phyloP scores from a whole-genome alignment of 768 basidiomycete genomes.

The Ephemerocybe angulata region DNA sequence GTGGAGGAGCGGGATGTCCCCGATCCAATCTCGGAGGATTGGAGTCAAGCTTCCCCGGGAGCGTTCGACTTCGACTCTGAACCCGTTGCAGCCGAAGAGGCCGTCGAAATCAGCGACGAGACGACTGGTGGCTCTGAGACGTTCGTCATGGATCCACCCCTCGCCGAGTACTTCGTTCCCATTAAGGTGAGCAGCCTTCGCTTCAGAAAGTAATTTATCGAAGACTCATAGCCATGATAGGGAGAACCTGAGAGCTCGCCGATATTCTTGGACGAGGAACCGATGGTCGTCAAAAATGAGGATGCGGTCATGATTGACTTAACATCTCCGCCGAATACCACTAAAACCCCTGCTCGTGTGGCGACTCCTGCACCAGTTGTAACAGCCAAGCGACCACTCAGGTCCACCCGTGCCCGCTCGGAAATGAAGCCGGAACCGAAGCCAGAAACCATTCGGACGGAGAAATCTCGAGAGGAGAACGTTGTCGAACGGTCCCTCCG shows the following conservation, averaged over 20 bases:
- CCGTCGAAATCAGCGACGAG: constrained; percentile 22
- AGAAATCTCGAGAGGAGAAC: too few species aligned
- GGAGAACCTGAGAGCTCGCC: neutral
- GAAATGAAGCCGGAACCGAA: too few species aligned
- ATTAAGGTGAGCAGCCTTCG: neutral
- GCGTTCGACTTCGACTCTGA: neutral
- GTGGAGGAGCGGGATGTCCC: neutral
- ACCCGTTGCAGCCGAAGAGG: constrained; percentile 10
- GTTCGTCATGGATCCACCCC: neutral
- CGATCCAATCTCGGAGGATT: neutral
- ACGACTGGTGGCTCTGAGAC: constrained; percentile 1
- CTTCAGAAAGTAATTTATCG: too few species aligned
- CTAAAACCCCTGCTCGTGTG: constrained; percentile 15
- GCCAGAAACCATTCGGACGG: too few species aligned
- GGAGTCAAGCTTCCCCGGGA: neutral
- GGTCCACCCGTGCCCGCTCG: too few species aligned
- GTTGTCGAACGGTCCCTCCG: too few species aligned
- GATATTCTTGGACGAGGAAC: neutral
- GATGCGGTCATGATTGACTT: constrained; percentile 41
- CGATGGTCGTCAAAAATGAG: too few species aligned
- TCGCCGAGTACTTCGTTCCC: neutral
- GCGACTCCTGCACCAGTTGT: neutral
- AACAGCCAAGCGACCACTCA: too few species aligned
- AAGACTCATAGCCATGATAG: neutral
- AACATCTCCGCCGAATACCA: constrained; percentile 19